These are phyloP conservation scores for Microdochium nivale DNA, from an alignment of 2,329 filamentous ascomycete species.

Conservation along the genomic window DNA sequence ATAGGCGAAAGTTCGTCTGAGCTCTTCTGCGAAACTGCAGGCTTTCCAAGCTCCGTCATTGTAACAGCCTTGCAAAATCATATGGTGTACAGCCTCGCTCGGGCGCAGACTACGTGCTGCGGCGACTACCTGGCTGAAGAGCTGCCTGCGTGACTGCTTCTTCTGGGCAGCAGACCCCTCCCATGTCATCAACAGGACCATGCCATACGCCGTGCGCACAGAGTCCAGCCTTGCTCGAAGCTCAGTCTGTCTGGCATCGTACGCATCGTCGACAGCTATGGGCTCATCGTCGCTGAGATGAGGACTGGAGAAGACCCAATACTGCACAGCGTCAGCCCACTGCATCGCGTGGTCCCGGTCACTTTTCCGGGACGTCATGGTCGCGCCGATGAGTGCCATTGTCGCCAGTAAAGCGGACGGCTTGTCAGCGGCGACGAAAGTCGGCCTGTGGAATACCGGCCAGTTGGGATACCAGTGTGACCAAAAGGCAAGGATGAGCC, in stretches of 20 bases:
- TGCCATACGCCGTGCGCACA: conserved; percentile 14
- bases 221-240: not conserved
- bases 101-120: conserved; percentile 3
- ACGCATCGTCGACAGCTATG: not conserved
- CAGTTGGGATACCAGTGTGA: conserved; percentile 19
- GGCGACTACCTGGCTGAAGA: conserved; percentile 14
- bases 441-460: conserved; percentile 17
- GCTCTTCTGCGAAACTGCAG: conserved; percentile 10
- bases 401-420: conserved; percentile 11
- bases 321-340: conserved; percentile 13
- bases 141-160: conserved; percentile 10
- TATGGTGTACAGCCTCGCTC: not conserved
- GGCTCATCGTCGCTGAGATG: conserved; percentile 4
- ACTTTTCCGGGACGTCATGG: conserved; percentile 10
- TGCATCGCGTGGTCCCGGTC: conserved; percentile 8
- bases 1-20: conserved; percentile 16
- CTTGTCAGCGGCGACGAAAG: conserved; percentile 10
- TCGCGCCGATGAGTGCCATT: conserved; percentile 18
- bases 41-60: not conserved
- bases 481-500: conserved; percentile 18
- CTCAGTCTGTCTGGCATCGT: not conserved
- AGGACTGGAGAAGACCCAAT: conserved; percentile 12
- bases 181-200: conserved; percentile 15
- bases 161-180: conserved; percentile 13
- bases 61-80: not conserved